phyloP scores from a whole-genome alignment of 257 asterid genomes.

The Nicotiana sylvestris region DNA sequence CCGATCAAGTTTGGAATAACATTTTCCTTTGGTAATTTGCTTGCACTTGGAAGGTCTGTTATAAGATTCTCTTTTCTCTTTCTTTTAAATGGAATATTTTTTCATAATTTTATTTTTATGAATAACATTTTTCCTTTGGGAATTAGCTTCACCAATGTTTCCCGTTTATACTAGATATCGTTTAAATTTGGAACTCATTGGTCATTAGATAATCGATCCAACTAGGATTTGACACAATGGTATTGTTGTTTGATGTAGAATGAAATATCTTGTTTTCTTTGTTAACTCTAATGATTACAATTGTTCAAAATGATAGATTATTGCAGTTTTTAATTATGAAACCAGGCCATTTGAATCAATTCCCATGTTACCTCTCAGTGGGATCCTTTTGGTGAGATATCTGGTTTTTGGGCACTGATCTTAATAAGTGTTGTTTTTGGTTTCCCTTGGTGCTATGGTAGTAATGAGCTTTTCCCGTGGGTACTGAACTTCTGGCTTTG shows the following conservation, averaged over 20 bases:
- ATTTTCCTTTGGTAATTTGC: constrained; percentile 93
- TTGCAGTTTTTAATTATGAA: not conserved
- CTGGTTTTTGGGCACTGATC: not conserved
- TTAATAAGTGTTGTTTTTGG: not conserved
- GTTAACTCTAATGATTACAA: not conserved
- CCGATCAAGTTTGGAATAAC: constrained; percentile 96
- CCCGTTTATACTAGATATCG: not conserved
- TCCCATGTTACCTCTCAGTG: not conserved
- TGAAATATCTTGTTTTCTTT: not conserved
- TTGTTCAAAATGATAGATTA: not conserved
- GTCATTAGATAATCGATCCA: not conserved
- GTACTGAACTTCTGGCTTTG: not conserved
- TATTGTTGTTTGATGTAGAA: not conserved
- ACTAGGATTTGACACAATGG: not conserved
- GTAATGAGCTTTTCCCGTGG: not conserved
- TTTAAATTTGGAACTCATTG: not conserved
- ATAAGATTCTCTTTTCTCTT: not conserved
- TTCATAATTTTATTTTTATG: not conserved
- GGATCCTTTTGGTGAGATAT: not conserved
- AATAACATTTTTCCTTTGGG: too few relatives aligned
- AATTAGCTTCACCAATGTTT: not conserved
- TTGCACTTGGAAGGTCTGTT: constrained; percentile 94
- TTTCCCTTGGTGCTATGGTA: not conserved
- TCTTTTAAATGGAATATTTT: not conserved
- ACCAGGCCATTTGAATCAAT: too few relatives aligned